These are phyloP conservation scores for Rickenella mellea DNA, from an alignment of 768 basidiomycete genomes.

Conservation along the genomic window DNA sequence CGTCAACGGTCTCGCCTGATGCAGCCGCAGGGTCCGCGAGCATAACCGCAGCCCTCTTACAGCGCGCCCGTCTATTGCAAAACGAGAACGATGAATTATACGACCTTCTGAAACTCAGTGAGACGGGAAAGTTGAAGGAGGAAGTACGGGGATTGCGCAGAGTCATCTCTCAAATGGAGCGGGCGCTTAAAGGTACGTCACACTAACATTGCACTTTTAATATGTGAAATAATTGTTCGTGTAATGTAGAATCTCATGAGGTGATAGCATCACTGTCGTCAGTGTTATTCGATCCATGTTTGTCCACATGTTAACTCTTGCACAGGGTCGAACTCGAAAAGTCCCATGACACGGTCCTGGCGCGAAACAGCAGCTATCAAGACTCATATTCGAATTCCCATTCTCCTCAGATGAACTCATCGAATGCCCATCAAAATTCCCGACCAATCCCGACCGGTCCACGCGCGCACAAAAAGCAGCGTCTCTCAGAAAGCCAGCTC, in stretches of 20 bases:
- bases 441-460: constrained; percentile 72
- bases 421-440: constrained; percentile 11
- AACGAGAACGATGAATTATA: constrained; percentile 87
- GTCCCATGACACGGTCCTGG: constrained; percentile 53
- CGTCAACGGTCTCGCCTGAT: constrained; percentile 15
- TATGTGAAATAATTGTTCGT: constrained; percentile 5
- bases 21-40: constrained; percentile 26
- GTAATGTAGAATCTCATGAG: constrained; percentile 60
- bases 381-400: constrained; percentile 25
- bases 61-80: constrained; percentile 63
- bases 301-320: constrained; percentile 10
- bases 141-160: constrained; percentile 63
- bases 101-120: constrained; percentile 58
- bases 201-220: constrained; percentile 1
- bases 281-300: constrained; percentile 20
- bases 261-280: constrained; percentile 66
- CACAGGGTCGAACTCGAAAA: constrained; percentile 69
- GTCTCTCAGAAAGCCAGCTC: constrained; percentile 44
- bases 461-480: constrained; percentile 71
- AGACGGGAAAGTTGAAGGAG: constrained; percentile 76
- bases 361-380: constrained; percentile 30
- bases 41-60: constrained; percentile 64
- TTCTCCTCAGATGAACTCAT: constrained; percentile 31
- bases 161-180: constrained; percentile 61
- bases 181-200: constrained; percentile 62